Evolutionary conservation across 2,329 filamentous ascomycete species (phyloP), one percentile per base, ranked within the genome.

Genomic region (Colletotrichum sp.): DNA sequence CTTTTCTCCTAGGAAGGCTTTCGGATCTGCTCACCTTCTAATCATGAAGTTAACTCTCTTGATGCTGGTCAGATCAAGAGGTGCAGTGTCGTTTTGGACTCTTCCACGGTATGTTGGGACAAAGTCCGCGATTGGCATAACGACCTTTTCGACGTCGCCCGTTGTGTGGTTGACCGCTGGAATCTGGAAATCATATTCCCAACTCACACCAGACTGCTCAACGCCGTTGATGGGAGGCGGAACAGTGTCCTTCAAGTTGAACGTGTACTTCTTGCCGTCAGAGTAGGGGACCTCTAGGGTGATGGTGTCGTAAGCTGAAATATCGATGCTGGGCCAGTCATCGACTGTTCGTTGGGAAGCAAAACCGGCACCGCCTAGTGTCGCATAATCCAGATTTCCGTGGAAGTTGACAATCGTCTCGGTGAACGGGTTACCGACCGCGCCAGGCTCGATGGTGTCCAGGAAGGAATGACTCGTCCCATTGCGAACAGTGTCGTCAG

Each of bases 331-430:
- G 16, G 88, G 84, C 64, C 88, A 83, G 3, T 89, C 85, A 7
- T 92, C 90, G 44, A 87, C 89, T 8, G 93, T 95, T 59, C 93
- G 90, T 82, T 96, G 95, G 4, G 93, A 95, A 7, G 95, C 95
- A 81, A 98, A 97, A 7, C 95, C 95, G 1, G 95, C 95, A 28
- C 94, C 95, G 24, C 95, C 95, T 0, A 97, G 90, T 0, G 94
- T 92, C 66, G 89, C 89, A 78, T 93, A 95, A 84, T 97, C 94
- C 21, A 97, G 89, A 21, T 87, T 87, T 5, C 95, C 95, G 78
- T 91, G 85, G 85, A 96, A 96, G 85, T 89, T 75, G 84, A 93
- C 91, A 15, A 76, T 30, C 16, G 73, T 30, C 36, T 49, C 44
- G 16, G 64, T 6, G 10, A 76, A 76, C 5, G 70, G 73, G 70